phyloP scores from a whole-genome alignment of 768 basidiomycete species.

The Termitomyces sp. region DNA sequence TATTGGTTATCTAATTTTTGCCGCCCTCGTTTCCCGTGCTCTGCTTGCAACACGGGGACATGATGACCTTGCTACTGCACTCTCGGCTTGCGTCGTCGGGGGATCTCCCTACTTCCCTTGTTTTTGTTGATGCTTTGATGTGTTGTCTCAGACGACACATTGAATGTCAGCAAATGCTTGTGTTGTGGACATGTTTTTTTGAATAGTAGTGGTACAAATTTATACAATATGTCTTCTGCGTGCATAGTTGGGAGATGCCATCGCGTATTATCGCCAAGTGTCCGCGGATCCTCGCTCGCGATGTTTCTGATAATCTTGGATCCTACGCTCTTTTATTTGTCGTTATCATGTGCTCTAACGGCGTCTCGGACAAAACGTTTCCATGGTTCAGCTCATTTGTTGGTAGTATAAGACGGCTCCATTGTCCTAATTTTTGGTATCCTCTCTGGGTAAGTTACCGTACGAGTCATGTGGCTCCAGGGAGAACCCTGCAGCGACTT shows the following conservation, averaged over 20 bases:
- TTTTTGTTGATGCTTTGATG: conserved; percentile 11
- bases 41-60: conserved; percentile 54
- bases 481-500: too few species aligned
- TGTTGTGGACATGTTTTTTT: neutral
- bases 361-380: too few species aligned
- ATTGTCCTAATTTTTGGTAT: too few species aligned
- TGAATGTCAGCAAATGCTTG: conserved; percentile 11
- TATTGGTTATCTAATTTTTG: conserved; percentile 56
- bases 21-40: conserved; percentile 44
- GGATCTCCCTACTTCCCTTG: conserved; percentile 30
- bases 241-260: neutral
- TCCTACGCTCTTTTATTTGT: too few species aligned
- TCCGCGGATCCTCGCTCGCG: too few species aligned
- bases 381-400: too few species aligned
- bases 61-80: conserved; percentile 57
- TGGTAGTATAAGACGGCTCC: too few species aligned
- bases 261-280: too few species aligned
- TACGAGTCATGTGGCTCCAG: too few species aligned
- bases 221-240: neutral
- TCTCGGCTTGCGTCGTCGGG: conserved; percentile 61
- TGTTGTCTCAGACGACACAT: conserved; percentile 3
- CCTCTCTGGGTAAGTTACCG: too few species aligned
- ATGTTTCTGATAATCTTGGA: too few species aligned
- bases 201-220: neutral
- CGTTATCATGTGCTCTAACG: too few species aligned